These are phyloP conservation scores for Rhodofomes roseus DNA, from an alignment of 1,284 basidiomycete genomes.

Conservation along the genomic window DNA sequence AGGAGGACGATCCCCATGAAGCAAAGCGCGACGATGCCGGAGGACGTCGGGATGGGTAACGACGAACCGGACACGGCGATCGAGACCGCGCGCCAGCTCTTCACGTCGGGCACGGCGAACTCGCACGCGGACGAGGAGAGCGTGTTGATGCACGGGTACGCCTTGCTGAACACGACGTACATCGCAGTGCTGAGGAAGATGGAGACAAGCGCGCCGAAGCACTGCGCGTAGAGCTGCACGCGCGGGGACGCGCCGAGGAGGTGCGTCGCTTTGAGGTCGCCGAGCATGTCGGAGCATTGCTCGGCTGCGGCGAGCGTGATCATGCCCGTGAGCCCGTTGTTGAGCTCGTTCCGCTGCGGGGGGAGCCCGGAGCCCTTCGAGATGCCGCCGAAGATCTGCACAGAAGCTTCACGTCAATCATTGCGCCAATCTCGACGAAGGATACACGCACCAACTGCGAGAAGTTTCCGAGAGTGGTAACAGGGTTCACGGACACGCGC, in stretches of 20 bases:
- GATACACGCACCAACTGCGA: constrained; percentile 16
- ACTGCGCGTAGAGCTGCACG: constrained; percentile 62
- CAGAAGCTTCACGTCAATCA: constrained; percentile 9
- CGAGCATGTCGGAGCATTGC: constrained; percentile 59
- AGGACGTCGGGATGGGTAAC: constrained; percentile 50
- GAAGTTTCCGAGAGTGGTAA: constrained; percentile 52
- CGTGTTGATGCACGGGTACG: constrained; percentile 58
- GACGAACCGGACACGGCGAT: constrained; percentile 46
- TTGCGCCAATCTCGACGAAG: neutral
- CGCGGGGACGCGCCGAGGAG: constrained; percentile 65
- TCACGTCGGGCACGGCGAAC: constrained; percentile 48
- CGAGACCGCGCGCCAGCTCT: constrained; percentile 62
- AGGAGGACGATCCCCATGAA: constrained; percentile 31
- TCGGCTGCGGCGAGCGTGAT: constrained; percentile 56
- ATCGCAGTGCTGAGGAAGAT: constrained; percentile 55
- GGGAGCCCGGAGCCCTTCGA: constrained; percentile 42
- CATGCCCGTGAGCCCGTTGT: constrained; percentile 59
- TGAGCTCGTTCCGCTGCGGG: constrained; percentile 39
- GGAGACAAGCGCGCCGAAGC: constrained; percentile 52
- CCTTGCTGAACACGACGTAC: constrained; percentile 61
- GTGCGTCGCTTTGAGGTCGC: constrained; percentile 71
- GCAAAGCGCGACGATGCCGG: constrained; percentile 58
- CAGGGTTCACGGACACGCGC: constrained; percentile 56
- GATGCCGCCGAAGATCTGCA: constrained; percentile 59
- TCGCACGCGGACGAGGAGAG: constrained; percentile 22